Evolutionary conservation across 441 rosid genomes (phyloP).

Genomic region (Erodium chrysanthum): DNA sequence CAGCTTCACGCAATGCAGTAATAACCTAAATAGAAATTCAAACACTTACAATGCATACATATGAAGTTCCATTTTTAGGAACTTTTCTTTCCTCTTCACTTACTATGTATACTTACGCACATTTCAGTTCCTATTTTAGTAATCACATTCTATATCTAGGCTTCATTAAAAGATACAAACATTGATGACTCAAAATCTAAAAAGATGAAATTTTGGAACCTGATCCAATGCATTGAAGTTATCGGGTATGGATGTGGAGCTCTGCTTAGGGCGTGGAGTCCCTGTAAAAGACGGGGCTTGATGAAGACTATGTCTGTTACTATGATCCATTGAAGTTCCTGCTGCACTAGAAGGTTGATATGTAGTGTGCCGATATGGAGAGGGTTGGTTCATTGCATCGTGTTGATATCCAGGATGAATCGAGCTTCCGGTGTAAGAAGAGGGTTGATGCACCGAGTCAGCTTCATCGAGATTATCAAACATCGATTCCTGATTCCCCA

Average conservation of each 20-base stretch:
- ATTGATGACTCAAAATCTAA: neutral
- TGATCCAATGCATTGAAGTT: slow-evolving; percentile 63
- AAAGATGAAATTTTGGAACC: slow-evolving; percentile 28
- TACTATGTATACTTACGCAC: neutral
- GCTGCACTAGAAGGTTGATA: neutral
- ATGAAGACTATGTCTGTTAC: neutral
- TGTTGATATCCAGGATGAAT: neutral
- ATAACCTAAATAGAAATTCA: slow-evolving; percentile 11
- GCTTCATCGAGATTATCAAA: slow-evolving; percentile 19
- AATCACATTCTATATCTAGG: neutral
- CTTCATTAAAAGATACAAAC: neutral
- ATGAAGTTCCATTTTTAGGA: no score
- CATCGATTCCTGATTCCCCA: slow-evolving; percentile 26
- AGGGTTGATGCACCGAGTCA: slow-evolving; percentile 18
- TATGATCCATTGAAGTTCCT: neutral
- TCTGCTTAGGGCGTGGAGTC: slow-evolving; percentile 26
- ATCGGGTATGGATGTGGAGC: slow-evolving; percentile 44
- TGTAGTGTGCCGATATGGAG: neutral
- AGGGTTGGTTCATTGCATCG: no score
- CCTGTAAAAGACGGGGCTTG: slow-evolving; percentile 15
- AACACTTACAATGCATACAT: neutral
- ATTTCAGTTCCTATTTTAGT: neutral
- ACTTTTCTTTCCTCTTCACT: no score
- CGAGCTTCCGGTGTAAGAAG: slow-evolving; percentile 18
- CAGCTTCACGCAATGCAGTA: slow-evolving; percentile 17